These are phyloP conservation scores for Fusarium miscanthi DNA, from an alignment of 2,329 filamentous ascomycete species.

Conservation along the genomic window DNA sequence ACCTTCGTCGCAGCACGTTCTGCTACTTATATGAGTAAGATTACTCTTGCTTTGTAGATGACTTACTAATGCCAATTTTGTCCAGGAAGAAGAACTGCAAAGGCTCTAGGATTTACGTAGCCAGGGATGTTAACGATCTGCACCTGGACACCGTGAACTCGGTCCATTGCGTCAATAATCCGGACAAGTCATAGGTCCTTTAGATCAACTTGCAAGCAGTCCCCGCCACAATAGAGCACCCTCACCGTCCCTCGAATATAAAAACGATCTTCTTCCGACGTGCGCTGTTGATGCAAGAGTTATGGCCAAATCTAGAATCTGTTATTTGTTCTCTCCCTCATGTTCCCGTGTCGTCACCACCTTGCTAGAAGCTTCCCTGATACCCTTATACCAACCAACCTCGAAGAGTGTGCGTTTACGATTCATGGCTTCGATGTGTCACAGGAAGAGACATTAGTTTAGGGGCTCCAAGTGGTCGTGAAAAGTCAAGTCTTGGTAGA, in stretches of 20 bases:
- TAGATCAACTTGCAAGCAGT: fast-evolving
- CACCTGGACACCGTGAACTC: background rate
- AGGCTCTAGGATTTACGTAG: background rate
- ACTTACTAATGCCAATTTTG: fast-evolving
- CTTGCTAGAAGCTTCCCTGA: no score
- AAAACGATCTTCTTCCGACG: no score
- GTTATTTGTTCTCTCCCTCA: no score
- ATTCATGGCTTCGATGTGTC: no score
- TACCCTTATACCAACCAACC: no score
- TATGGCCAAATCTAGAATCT: no score
- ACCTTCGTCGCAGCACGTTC: background rate
- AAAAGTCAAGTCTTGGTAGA: no score
- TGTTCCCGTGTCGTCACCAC: no score
- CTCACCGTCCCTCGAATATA: fast-evolving
- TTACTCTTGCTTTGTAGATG: fast-evolving
- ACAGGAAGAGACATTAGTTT: no score
- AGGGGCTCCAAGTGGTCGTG: no score
- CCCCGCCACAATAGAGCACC: background rate
- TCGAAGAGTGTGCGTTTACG: no score
- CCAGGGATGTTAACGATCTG: background rate
- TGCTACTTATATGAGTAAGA: background rate
- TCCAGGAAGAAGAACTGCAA: background rate
- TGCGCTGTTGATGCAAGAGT: no score
- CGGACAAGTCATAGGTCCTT: background rate
- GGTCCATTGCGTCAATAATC: background rate